Conservation (phyloP, 345 rosid genomes). For the Aegle marmelos region DNA sequence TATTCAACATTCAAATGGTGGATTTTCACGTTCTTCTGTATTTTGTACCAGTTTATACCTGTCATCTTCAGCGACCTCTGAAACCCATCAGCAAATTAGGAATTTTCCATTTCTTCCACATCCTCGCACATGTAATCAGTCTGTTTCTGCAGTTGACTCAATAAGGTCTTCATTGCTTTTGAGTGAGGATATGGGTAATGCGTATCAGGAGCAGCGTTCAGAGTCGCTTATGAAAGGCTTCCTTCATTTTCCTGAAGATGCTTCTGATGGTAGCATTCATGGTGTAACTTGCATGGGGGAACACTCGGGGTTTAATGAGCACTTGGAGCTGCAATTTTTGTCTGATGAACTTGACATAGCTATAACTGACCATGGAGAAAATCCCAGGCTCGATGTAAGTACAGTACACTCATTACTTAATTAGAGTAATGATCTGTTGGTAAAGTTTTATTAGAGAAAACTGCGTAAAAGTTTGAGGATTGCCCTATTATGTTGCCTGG, state of each 20-base stretch:
- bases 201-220: conserved; percentile 42
- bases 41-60: conserved; percentile 76
- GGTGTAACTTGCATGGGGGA: conserved; percentile 43
- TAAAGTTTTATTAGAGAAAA: not conserved
- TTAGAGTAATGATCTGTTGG: not conserved
- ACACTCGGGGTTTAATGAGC: conserved; percentile 45
- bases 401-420: not conserved
- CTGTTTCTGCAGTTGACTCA: conserved; percentile 52
- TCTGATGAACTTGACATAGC: conserved; percentile 84
- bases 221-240: conserved; percentile 51
- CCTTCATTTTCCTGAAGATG: conserved; percentile 48
- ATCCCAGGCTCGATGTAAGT: conserved; percentile 83
- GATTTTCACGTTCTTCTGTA: conserved; percentile 68
- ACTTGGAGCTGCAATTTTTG: conserved; percentile 75
- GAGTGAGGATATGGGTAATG: conserved; percentile 45
- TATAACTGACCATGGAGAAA: conserved; percentile 71
- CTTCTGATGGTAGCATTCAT: conserved; percentile 52
- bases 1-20: conserved; percentile 28
- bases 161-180: conserved; percentile 51
- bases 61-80: conserved; percentile 76
- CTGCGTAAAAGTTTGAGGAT: not conserved
- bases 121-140: conserved; percentile 48
- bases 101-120: conserved; percentile 85
- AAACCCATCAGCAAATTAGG: conserved; percentile 51
- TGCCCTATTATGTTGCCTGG: not conserved